Evolutionary conservation across 176 grass and related monocot genomes (phyloP), one percentile per base, ranked within the genome.

Genomic region (Calamus simplicifolius): DNA sequence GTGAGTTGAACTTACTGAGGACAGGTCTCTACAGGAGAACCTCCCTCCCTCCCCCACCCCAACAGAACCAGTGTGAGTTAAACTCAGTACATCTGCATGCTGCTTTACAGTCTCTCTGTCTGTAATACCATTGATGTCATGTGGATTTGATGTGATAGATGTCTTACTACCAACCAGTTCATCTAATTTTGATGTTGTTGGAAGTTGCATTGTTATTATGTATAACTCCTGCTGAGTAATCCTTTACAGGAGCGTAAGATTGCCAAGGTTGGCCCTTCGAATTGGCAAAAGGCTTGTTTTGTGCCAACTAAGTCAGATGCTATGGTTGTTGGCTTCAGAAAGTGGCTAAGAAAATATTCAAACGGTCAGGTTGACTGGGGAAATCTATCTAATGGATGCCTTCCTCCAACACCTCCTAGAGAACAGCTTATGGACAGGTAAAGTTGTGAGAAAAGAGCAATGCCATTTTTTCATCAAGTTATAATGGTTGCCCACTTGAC

Each of bases 281-380:
- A 84, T 62, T 96, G 91, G 91, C 59, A 76, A 2, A 84, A 82
- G 65, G 61, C 58, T 23, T 89, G 87, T 64, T 96, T 87, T 18
- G 83, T 87, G 65, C 83, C 91, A 16, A 96, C 91, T 51, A 72
- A 85, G 27, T 82, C 91, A 6, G 86, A 96, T 53, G 67, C 26
- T 67, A 82, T 90, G 75, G 75, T 90, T 49, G 66, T 96, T 51
- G 80, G 86, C 63, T 96, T 82, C 70, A 90, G 91, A 53, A 96
- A 70, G 64, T 96, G 91, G 91, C 85, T 90, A 56, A 82, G 80
- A 50, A 96, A 85, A 53, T 84, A 90, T 67, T 74, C 77, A 63
- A 75, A 80, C 58, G 63, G 63, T 67, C 75, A 80, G 49, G 3
- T 90, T 54, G 76, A 71, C n/a, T 96, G 86, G 83, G 80, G 74